Conservation (phyloP, 2,329 filamentous ascomycete species). For the Dothistroma pini region DNA sequence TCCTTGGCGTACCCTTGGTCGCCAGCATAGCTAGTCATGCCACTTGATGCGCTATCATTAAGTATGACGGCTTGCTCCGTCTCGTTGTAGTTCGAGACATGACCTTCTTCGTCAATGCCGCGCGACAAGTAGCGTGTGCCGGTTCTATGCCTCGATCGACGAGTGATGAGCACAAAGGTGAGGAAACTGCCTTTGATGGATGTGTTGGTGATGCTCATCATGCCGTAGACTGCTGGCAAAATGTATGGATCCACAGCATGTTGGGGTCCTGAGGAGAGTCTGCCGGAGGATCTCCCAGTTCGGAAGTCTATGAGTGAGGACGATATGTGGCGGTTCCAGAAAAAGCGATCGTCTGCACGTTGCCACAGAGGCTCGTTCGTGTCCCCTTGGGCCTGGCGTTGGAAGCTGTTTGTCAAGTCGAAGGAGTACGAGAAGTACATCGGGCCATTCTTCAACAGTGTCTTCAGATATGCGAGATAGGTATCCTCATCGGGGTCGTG, state of each 20-base stretch:
- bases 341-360: conserved; percentile 93
- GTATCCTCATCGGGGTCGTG: conserved; percentile 92
- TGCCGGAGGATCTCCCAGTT: conserved; percentile 53
- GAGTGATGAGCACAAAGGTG: conserved; percentile 82
- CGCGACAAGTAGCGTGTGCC: conserved; percentile 94
- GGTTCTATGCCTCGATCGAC: conserved; percentile 80
- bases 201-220: conserved; percentile 86
- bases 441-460: conserved; percentile 74
- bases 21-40: conserved; percentile 75
- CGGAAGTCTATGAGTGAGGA: conserved; percentile 90
- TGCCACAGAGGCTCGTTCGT: conserved; percentile 75
- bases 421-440: conserved; percentile 99
- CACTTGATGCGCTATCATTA: conserved; percentile 71
- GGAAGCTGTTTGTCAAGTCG: conserved; percentile 95
- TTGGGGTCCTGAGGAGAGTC: conserved; percentile 66
- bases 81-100: conserved; percentile 99
- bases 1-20: conserved; percentile 72
- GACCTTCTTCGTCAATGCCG: conserved; percentile 85
- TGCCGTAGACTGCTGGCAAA: conserved; percentile 91
- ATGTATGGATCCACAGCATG: conserved; percentile 85
- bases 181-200: conserved; percentile 79
- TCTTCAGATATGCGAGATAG: conserved; percentile 78
- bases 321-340: conserved; percentile 95
- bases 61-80: conserved; percentile 89
- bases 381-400: conserved; percentile 80